phyloP scores from a whole-genome alignment of 1,284 basidiomycete species.

The Porodaedalea pini region DNA sequence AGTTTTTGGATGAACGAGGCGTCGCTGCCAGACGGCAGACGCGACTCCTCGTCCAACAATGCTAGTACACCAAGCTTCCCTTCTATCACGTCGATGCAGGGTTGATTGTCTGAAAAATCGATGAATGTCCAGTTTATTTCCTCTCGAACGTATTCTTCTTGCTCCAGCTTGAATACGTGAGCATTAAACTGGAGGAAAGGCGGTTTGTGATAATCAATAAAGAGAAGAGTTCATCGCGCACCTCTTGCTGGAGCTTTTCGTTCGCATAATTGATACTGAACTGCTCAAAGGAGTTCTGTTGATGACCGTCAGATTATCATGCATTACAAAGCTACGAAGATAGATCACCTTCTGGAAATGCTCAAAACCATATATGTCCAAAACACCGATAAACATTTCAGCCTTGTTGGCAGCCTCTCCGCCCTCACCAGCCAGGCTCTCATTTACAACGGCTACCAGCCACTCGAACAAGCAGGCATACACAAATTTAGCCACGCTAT shows the following conservation, averaged over 20 bases:
- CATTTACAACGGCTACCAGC: slow-evolving; percentile 96
- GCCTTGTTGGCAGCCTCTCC: slow-evolving; percentile 82
- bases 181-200: slow-evolving; percentile 78
- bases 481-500: slow-evolving; percentile 97
- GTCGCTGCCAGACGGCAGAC: slow-evolving; percentile 92
- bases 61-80: slow-evolving; percentile 95
- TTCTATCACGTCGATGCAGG: slow-evolving; percentile 98
- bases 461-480: slow-evolving; percentile 99
- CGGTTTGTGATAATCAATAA: slow-evolving; percentile 20
- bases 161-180: slow-evolving; percentile 98
- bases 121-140: slow-evolving; percentile 99
- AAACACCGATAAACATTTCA: slow-evolving; percentile 97
- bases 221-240: slow-evolving; percentile 29
- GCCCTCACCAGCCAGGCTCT: slow-evolving; percentile 88
- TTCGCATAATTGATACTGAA: slow-evolving; percentile 99
- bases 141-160: slow-evolving; percentile 98
- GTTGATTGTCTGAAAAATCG: slow-evolving; percentile 98
- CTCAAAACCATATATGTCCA: slow-evolving; percentile 97
- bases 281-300: slow-evolving; percentile 95
- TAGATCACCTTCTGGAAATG: slow-evolving; percentile 84
- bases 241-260: slow-evolving; percentile 96
- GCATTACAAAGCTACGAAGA: slow-evolving; percentile 3
- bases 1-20: slow-evolving; percentile 93
- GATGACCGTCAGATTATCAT: background rate
- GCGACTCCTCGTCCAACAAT: slow-evolving; percentile 96